Percentiles rank a stretch among this genome's conserved stretches.
Evolutionary conservation across 192 early-diverging fungal species (phyloP).

Genomic region (Backusella macrospora): DNA sequence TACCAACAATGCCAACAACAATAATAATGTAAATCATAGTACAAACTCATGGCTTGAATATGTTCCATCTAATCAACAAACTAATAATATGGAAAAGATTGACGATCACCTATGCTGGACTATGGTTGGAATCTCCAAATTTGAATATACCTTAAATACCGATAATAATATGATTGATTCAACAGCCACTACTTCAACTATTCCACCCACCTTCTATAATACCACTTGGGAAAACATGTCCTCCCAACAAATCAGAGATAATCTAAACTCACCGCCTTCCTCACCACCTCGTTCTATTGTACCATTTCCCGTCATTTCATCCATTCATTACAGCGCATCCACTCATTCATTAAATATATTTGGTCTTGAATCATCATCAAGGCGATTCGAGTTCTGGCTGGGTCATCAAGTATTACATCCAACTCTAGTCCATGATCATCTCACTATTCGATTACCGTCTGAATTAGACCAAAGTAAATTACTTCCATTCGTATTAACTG

Average conservation of each 20-base stretch:
- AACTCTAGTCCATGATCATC: background rate
- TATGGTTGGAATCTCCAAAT: slow-evolving; percentile 77
- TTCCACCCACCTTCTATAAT: background rate
- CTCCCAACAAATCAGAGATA: background rate
- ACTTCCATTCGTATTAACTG: background rate
- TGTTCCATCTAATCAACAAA: slow-evolving; percentile 6
- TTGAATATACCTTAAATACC: slow-evolving; percentile 28
- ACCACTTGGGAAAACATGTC: slow-evolving; percentile 2
- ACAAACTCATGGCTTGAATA: slow-evolving; percentile 21
- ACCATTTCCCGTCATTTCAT: slow-evolving; percentile 25
- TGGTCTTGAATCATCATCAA: slow-evolving; percentile 32
- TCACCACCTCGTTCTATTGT: slow-evolving; percentile 36
- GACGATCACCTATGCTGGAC: slow-evolving; percentile 87
- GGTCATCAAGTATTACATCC: slow-evolving; percentile 47
- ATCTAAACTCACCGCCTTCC: slow-evolving; percentile 34
- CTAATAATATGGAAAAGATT: slow-evolving; percentile 42
- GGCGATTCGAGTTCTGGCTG: slow-evolving; percentile 49
- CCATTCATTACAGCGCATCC: slow-evolving; percentile 40
- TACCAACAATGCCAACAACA: background rate
- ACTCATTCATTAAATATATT: slow-evolving; percentile 45
- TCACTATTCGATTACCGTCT: background rate
- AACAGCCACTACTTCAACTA: background rate
- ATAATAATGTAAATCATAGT: slow-evolving; percentile 2
- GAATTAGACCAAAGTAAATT: background rate
- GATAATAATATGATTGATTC: background rate